Evolutionary conservation across 352 stramenopile species (phyloP).

Genomic region (Phytophthora agathidicida): DNA sequence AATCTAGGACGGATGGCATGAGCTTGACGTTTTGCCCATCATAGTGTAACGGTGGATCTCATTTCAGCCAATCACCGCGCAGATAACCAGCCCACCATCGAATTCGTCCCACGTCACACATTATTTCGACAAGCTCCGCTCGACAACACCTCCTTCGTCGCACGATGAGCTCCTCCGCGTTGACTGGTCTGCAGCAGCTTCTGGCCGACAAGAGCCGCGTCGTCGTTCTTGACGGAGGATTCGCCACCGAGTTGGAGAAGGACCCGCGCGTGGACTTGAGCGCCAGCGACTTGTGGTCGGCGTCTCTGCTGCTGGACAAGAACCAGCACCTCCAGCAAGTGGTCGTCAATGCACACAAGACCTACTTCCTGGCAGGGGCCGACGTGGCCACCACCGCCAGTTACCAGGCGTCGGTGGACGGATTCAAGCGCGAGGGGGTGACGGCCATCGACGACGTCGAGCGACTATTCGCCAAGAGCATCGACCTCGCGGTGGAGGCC

Average conservation of each 20-base stretch:
- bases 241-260: constrained; percentile 84
- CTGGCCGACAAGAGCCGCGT: constrained; percentile 37
- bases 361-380: constrained; percentile 78
- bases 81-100: constrained; percentile 12
- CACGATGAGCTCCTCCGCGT: constrained; percentile 23
- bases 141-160: no score
- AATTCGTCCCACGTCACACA: constrained; percentile 25
- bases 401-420: constrained; percentile 88
- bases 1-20: constrained; percentile 14
- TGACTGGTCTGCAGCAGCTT: constrained; percentile 43
- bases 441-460: constrained; percentile 52
- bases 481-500: constrained; percentile 71
- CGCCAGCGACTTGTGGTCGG: constrained; percentile 72
- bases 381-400: constrained; percentile 84
- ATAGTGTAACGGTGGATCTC: constrained; percentile 17
- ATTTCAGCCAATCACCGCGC: constrained; percentile 30
- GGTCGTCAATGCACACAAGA: constrained; percentile 70
- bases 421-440: constrained; percentile 74
- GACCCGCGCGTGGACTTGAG: constrained; percentile 62
- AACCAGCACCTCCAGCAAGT: constrained; percentile 60
- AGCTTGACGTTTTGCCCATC: constrained; percentile 15
- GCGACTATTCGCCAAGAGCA: constrained; percentile 73
- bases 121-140: constrained; percentile 22
- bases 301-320: constrained; percentile 63
- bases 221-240: constrained; percentile 75